These are phyloP conservation scores for Backusella liffmaniae DNA, from an alignment of 192 early-diverging fungal species.

Conservation along the genomic window DNA sequence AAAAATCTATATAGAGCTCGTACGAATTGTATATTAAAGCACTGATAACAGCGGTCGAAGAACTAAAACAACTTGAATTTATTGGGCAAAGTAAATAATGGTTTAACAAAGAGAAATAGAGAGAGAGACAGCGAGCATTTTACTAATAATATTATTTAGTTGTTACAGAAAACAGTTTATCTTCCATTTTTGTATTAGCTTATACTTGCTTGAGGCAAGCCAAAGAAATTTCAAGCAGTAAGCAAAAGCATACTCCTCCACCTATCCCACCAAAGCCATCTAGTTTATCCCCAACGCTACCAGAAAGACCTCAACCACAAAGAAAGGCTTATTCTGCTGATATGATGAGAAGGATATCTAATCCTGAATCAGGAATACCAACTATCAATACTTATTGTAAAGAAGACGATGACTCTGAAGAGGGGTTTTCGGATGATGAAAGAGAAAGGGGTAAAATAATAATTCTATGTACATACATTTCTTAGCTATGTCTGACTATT, in stretches of 20 bases:
- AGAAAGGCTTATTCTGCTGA: slow-evolving; percentile 21
- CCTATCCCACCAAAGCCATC: slow-evolving; percentile 8
- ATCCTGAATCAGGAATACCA: not conserved
- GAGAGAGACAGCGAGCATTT: not conserved
- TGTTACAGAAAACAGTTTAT: slow-evolving; percentile 16
- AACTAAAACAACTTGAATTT: slow-evolving; percentile 48
- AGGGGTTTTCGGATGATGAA: slow-evolving; percentile 19
- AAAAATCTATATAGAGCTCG: slow-evolving; percentile 7
- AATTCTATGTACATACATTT: not conserved
- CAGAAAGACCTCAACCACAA: slow-evolving; percentile 37
- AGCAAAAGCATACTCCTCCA: slow-evolving; percentile 31
- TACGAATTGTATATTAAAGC: slow-evolving; percentile 43
- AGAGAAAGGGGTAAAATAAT: slow-evolving; percentile 18
- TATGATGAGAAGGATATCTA: slow-evolving; percentile 1
- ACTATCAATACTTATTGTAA: not conserved
- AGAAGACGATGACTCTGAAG: not conserved
- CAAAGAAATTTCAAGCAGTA: slow-evolving; percentile 45
- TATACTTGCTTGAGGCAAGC: slow-evolving; percentile 43
- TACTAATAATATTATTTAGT: not conserved
- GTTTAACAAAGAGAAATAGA: not conserved
- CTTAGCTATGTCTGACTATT: not conserved
- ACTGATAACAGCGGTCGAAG: slow-evolving; percentile 39
- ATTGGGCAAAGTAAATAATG: slow-evolving; percentile 44
- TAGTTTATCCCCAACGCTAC: not conserved
- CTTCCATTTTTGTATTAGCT: slow-evolving; percentile 39